A percentile compares a stretch with the other conserved stretches of the same genome.
These are phyloP conservation scores for Hyphopichia buzzinii DNA, from an alignment of 1,139 yeast genomes.

Conservation along the genomic window DNA sequence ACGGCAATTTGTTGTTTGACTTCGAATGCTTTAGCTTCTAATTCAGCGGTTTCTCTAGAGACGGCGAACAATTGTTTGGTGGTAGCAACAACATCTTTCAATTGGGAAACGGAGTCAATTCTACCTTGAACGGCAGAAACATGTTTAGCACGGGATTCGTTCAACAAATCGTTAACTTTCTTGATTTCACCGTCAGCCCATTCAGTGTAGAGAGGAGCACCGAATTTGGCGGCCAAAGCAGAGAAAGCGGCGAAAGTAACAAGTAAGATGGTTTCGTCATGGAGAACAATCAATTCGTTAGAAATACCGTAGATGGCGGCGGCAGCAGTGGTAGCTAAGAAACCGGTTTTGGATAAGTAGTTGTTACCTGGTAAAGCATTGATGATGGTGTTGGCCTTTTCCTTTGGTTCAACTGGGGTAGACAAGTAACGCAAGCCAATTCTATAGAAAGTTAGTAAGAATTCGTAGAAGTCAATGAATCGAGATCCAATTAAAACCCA, in stretches of 20 bases:
- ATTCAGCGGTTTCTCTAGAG: constrained; percentile 93
- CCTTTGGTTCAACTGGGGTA: constrained; percentile 78
- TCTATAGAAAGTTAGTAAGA: constrained; percentile 20
- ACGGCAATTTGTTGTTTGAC: constrained; percentile 87
- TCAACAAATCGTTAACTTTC: constrained; percentile 76
- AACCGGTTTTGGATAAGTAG: constrained; percentile 86
- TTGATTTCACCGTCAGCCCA: constrained; percentile 92
- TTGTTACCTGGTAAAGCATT: constrained; percentile 93
- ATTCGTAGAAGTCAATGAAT: not conserved
- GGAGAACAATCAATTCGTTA: constrained; percentile 86
- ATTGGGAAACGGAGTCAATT: constrained; percentile 81
- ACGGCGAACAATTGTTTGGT: constrained; percentile 90
- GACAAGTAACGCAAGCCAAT: constrained; percentile 66
- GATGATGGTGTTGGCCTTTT: constrained; percentile 85
- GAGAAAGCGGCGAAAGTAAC: constrained; percentile 77
- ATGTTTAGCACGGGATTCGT: constrained; percentile 87
- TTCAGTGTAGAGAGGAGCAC: constrained; percentile 92
- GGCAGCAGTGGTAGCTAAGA: constrained; percentile 92
- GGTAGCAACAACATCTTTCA: constrained; percentile 88
- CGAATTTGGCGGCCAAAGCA: constrained; percentile 76
- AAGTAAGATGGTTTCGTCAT: constrained; percentile 88
- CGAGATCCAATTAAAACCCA: too few relatives aligned
- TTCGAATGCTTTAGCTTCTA: constrained; percentile 92
- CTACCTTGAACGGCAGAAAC: constrained; percentile 90
- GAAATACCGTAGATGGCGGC: constrained; percentile 93